Evolutionary conservation across 495 filamentous ascomycete genomes (phyloP), one percentile per base, ranked within the genome.

Genomic region (Podospora conica): DNA sequence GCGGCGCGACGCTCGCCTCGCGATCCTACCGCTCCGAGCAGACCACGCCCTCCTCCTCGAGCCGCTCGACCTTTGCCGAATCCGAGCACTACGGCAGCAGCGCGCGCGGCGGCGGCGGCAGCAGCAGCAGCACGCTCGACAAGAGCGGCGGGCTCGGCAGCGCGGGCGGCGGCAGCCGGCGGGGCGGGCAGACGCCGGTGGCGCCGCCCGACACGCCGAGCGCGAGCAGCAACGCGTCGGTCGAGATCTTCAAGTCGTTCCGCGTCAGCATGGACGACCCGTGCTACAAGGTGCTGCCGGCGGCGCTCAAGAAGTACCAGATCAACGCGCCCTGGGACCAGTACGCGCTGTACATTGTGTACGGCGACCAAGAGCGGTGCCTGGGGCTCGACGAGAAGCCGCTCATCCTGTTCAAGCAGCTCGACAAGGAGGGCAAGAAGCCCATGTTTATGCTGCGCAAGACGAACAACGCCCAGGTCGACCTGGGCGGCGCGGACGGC

Each of bases 401-500:
- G 23, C 82, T 98, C 54, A 92, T 96, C 64, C 80, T 98, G 65
- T 98, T 98, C 81, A 98, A 98, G 80, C 93, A 97, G 71, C 81
- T 98, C 55, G 93, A 97, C 75, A 91, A 90, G 71, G 95, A 98
- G 78, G 96, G 96, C 12, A 88, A 92, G 76, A 98, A 98, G 74
- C 95, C 95, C 31, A 98, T 98, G 95, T 98, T 98, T 74, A 98
- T 98, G 95, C 77, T 98, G 53, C 81, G 95, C 58, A 91, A 91
- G 76, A 84, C 82, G 22, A 83, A 80, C 60, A 78, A 81, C 28
- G 80, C 76, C 7, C 78, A 77, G 61, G 75, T 72, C 7, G 79
- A 80, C 25, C 28, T 63, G 9, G 67, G 70, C 7, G 68, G 33
- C 11, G n/a, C n/a, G n/a, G n/a, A n/a, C n/a, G 40, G n/a, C 23